These are phyloP conservation scores for Psilocybe cyanescens DNA, from an alignment of 768 basidiomycete genomes.

Conservation along the genomic window DNA sequence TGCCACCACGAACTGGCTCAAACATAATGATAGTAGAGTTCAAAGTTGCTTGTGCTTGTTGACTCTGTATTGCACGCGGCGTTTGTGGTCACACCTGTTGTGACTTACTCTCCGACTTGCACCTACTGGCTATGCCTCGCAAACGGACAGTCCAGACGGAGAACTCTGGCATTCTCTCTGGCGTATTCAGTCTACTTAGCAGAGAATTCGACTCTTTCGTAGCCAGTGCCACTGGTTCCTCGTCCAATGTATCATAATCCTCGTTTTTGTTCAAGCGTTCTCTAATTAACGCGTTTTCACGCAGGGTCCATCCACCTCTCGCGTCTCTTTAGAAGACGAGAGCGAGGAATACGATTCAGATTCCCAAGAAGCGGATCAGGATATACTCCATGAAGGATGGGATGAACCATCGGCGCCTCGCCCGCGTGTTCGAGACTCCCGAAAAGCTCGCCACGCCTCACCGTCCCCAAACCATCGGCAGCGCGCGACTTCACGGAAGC, in stretches of 20 bases:
- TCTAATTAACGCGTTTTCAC: conserved; percentile 19
- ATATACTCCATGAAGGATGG: conserved; percentile 12
- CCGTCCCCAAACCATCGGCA: not conserved
- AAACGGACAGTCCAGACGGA: conserved; percentile 9
- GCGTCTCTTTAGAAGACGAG: conserved; percentile 18
- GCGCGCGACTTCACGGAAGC: conserved; percentile 1
- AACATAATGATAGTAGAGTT: conserved; percentile 53
- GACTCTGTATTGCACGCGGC: not conserved
- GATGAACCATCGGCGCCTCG: conserved; percentile 5
- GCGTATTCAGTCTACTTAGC: conserved; percentile 71
- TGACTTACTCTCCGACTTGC: conserved; percentile 18
- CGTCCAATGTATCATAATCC: conserved; percentile 17
- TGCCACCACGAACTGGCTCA: conserved; percentile 87
- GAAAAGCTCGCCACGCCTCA: not conserved
- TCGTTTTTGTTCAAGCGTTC: not conserved
- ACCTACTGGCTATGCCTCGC: conserved; percentile 14
- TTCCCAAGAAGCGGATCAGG: not conserved
- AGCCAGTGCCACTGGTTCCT: conserved; percentile 60
- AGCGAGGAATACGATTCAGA: conserved; percentile 12
- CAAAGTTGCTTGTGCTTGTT: conserved; percentile 9
- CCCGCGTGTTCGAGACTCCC: not conserved
- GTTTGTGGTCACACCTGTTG: conserved; percentile 14
- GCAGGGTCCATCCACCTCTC: conserved; percentile 17
- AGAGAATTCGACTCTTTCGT: conserved; percentile 76
- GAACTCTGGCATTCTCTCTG: conserved; percentile 31